A percentile compares a stretch with the other conserved stretches of the same genome.
Evolutionary conservation across 164 flowering plant genomes (phyloP).

Genomic region (Cinnamomum micranthum): DNA sequence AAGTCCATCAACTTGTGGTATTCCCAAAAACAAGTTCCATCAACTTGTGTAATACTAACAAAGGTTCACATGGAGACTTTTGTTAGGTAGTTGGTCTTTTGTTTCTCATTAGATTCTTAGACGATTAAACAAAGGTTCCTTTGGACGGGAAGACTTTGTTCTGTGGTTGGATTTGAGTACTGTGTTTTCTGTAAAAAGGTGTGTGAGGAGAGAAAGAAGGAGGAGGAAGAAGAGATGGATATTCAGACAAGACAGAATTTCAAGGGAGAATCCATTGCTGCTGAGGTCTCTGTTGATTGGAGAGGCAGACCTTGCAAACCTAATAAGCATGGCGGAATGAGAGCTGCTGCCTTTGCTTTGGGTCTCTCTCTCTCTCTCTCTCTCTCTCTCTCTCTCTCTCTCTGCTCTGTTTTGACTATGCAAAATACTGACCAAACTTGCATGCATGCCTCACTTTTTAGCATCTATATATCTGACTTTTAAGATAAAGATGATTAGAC

Average conservation of each 20-base stretch:
- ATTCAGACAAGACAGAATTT: conserved; percentile 14
- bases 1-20: conserved; percentile 3
- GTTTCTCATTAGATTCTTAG: not conserved
- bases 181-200: not conserved
- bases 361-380: conserved; percentile 38
- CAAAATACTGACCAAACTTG: not conserved
- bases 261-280: conserved; percentile 22
- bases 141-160: not conserved
- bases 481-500: not conserved
- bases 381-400: not conserved
- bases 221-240: conserved; percentile 10
- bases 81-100: not conserved
- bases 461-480: not conserved
- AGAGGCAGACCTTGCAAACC: conserved; percentile 75
- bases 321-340: conserved; percentile 77
- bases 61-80: not conserved
- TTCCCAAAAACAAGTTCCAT: conserved; percentile 5
- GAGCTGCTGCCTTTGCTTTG: conserved; percentile 79
- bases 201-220: not conserved
- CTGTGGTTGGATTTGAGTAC: not conserved
- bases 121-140: not conserved
- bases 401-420: not conserved
- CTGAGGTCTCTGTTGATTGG: conserved; percentile 69
- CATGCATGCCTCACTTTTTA: not conserved
- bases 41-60: not conserved